A percentile compares a stretch with the other conserved stretches of the same genome.
Evolutionary conservation across 2,329 filamentous ascomycete genomes (phyloP).

Genomic region (Fusarium subtropicale): DNA sequence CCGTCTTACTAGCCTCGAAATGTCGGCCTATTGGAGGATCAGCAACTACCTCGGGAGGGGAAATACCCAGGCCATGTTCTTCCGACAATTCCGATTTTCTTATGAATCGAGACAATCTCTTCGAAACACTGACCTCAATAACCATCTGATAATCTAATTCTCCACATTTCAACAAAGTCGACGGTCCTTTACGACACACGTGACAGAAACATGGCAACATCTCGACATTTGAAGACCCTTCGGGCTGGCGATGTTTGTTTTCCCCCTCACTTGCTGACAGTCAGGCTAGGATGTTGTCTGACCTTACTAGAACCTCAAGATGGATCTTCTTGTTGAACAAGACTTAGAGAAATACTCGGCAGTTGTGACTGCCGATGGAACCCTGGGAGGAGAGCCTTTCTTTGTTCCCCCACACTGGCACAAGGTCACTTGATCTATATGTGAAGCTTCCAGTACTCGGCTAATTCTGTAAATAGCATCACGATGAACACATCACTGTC

Average conservation of each 20-base stretch:
- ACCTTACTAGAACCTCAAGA: accelerated
- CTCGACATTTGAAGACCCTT: background rate
- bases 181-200: background rate
- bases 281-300: background rate
- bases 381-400: background rate
- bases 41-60: background rate
- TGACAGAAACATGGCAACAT: background rate
- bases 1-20: no score
- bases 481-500: background rate
- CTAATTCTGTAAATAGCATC: accelerated
- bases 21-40: background rate
- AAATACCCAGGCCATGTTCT: background rate
- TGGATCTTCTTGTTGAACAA: background rate
- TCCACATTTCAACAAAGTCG: background rate
- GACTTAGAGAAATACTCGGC: background rate
- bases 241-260: background rate
- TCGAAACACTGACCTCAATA: accelerated
- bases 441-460: background rate
- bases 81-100: background rate
- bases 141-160: no score
- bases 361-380: background rate
- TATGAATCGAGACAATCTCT: background rate
- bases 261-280: background rate
- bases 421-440: background rate
- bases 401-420: background rate